Conservation (phyloP, 305 asterid genomes). For the Petunia hybrid region DNA sequence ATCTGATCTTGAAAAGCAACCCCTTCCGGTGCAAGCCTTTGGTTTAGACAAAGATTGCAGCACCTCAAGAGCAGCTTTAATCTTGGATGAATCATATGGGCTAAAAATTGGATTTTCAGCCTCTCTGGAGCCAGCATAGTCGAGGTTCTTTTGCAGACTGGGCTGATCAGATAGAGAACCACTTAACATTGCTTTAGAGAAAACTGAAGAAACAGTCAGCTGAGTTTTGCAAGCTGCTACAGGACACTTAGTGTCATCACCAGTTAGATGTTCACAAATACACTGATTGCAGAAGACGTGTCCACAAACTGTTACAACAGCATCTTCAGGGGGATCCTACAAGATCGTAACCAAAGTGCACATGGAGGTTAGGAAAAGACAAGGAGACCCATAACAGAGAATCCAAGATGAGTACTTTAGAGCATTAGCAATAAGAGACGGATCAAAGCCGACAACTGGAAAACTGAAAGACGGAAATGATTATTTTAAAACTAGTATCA, state of each 20-base stretch:
- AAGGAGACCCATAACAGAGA: constrained; percentile 15
- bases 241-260: constrained; percentile 86
- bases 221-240: constrained; percentile 72
- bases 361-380: constrained; percentile 17
- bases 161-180: constrained; percentile 62
- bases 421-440: background rate
- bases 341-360: constrained; percentile 31
- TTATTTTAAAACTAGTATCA: constrained; percentile 16
- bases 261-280: constrained; percentile 82
- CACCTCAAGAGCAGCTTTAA: constrained; percentile 85
- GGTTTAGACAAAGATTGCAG: constrained; percentile 58
- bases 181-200: constrained; percentile 68
- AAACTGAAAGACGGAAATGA: constrained; percentile 13
- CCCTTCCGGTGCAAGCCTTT: constrained; percentile 31
- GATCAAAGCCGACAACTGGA: constrained; percentile 27
- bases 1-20: constrained; percentile 33
- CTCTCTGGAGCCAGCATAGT: constrained; percentile 43
- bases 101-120: constrained; percentile 51
- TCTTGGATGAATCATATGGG: constrained; percentile 86
- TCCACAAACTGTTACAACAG: constrained; percentile 88
- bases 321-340: constrained; percentile 99
- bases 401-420: background rate
- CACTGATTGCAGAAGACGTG: constrained; percentile 98
- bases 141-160: constrained; percentile 42
- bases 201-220: constrained; percentile 61